These are phyloP conservation scores for Cadophora sp. DNA, from an alignment of 2,329 filamentous ascomycete genomes.

Conservation along the genomic window DNA sequence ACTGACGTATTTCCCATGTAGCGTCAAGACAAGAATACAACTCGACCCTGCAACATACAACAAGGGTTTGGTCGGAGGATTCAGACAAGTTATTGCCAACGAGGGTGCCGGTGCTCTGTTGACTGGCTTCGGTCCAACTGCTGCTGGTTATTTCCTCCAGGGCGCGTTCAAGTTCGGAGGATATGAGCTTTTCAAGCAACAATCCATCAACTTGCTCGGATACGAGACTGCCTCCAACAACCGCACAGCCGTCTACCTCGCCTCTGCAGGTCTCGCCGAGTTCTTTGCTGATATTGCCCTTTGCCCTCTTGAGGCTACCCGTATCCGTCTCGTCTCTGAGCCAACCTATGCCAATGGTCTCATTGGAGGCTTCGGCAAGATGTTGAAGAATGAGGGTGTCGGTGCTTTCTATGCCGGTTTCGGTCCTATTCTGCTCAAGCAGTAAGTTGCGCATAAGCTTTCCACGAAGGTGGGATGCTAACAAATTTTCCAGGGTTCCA, in stretches of 20 bases:
- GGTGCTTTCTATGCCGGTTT: slow-evolving; percentile 92
- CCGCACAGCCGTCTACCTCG: slow-evolving; percentile 83
- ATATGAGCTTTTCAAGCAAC: slow-evolving; percentile 97
- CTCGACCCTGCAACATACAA: slow-evolving; percentile 91
- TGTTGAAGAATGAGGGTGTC: slow-evolving; percentile 80
- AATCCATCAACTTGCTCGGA: slow-evolving; percentile 81
- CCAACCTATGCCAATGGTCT: slow-evolving; percentile 85
- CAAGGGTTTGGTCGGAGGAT: slow-evolving; percentile 83
- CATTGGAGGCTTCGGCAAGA: slow-evolving; percentile 81
- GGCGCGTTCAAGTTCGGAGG: slow-evolving; percentile 93
- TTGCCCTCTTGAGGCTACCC: slow-evolving; percentile 90
- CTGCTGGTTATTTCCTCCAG: slow-evolving; percentile 92
- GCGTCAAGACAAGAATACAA: slow-evolving; percentile 96
- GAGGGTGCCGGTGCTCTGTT: slow-evolving; percentile 87
- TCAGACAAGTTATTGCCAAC: slow-evolving; percentile 82
- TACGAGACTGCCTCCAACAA: slow-evolving; percentile 79
- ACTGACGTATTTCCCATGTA: slow-evolving; percentile 49
- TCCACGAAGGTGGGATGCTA: slow-evolving; percentile 24
- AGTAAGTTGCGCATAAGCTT: slow-evolving; percentile 55
- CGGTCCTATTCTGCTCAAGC: slow-evolving; percentile 85
- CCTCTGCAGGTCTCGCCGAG: slow-evolving; percentile 68
- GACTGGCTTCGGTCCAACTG: slow-evolving; percentile 85
- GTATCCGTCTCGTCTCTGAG: slow-evolving; percentile 91
- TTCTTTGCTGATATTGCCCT: slow-evolving; percentile 82
- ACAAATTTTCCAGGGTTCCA: slow-evolving; percentile 65